A percentile compares a stretch with the other conserved stretches of the same genome.
Conservation (phyloP, 768 basidiomycete genomes). For the Podaxis sp. region DNA sequence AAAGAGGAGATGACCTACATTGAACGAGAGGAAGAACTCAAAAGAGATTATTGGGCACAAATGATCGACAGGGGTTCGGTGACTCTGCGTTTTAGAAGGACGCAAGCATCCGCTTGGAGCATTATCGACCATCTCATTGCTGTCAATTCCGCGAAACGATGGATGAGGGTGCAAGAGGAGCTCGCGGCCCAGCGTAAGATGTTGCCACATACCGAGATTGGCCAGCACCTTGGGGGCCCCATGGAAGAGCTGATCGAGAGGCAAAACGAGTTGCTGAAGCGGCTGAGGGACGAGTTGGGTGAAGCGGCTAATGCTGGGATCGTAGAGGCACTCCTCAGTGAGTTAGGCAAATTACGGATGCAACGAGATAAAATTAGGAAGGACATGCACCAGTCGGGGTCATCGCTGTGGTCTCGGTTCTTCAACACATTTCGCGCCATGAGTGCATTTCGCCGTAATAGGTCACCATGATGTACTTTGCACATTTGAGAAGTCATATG, state of each 20-base stretch:
- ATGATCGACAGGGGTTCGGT: not conserved
- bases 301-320: not conserved
- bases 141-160: too few relatives aligned
- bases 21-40: not conserved
- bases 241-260: not conserved
- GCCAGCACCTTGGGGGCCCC: not conserved
- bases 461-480: not conserved
- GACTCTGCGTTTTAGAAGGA: not conserved
- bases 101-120: not conserved
- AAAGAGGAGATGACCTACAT: not conserved
- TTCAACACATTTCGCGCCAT: not conserved
- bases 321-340: not conserved
- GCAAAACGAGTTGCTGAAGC: not conserved
- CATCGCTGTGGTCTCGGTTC: not conserved
- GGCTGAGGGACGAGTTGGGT: not conserved
- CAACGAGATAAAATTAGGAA: not conserved
- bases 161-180: too few relatives aligned
- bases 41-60: not conserved
- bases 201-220: not conserved
- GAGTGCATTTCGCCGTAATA: not conserved
- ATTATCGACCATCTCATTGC: not conserved
- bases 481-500: not conserved
- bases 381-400: slow-evolving; percentile 18
- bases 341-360: not conserved
- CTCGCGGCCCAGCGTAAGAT: not conserved